Evolutionary conservation across 2,329 filamentous ascomycete genomes (phyloP).

Genomic region (Fragosphaeria purpurea): DNA sequence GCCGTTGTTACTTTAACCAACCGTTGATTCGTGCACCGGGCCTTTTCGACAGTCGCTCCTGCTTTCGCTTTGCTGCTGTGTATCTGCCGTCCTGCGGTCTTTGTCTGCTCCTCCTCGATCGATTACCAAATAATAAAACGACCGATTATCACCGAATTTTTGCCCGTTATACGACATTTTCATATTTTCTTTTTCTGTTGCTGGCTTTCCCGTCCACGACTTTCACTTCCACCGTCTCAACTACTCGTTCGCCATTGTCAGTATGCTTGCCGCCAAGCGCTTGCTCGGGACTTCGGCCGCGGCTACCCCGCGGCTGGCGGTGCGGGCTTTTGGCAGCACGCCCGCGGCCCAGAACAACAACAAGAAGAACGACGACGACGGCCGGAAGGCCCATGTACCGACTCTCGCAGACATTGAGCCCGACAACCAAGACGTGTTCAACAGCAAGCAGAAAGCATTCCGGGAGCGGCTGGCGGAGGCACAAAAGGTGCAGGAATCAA

Average conservation of each 20-base stretch:
- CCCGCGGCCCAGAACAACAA: conserved; percentile 28
- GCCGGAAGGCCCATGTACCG: conserved; percentile 37
- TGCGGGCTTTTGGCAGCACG: conserved; percentile 50
- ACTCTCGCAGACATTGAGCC: conserved; percentile 75
- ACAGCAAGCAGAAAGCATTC: conserved; percentile 74
- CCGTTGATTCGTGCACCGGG: neutral
- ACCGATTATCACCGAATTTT: too few species aligned
- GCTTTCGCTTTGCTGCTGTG: neutral
- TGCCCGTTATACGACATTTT: neutral
- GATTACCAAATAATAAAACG: too few species aligned
- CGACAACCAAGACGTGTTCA: conserved; percentile 65
- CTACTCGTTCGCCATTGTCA: neutral
- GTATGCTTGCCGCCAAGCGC: neutral
- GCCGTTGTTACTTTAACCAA: conserved; percentile 2
- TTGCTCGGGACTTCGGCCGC: conserved; percentile 30
- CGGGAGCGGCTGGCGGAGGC: conserved; percentile 69
- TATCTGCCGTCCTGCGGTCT: neutral
- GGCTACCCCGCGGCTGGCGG: conserved; percentile 1
- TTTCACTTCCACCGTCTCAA: neutral
- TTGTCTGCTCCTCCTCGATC: neutral
- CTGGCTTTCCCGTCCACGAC: neutral
- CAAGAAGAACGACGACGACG: conserved; percentile 11
- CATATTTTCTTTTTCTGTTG: neutral
- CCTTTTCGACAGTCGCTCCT: neutral
- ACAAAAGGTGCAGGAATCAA: conserved; percentile 77